Conservation (phyloP, 106 monocot genomes). For the Apostasia ramifera region DNA sequence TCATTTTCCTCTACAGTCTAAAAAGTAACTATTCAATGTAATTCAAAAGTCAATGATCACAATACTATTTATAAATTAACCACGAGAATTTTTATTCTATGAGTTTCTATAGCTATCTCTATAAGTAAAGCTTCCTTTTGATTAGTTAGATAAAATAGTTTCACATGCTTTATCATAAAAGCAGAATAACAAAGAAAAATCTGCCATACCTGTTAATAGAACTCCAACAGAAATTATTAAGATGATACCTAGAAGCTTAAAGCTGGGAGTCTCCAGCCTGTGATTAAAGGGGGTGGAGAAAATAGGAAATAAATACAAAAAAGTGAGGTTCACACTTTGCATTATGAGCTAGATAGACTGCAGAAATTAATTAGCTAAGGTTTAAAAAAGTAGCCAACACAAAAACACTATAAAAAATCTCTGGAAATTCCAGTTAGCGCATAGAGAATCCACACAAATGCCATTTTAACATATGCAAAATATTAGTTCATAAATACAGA, state of each 20-base stretch:
- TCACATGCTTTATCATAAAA: neutral
- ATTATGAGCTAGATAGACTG: neutral
- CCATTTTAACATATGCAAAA: neutral
- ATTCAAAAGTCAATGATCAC: too few relatives aligned
- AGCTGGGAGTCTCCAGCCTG: slow-evolving; percentile 86
- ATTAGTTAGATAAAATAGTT: neutral
- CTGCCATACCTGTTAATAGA: slow-evolving; percentile 64
- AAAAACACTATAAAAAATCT: too few relatives aligned
- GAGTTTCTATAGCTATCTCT: too few relatives aligned
- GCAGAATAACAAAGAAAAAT: too few relatives aligned
- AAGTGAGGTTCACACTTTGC: too few relatives aligned
- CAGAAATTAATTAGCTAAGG: neutral
- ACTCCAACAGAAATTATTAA: slow-evolving; percentile 81
- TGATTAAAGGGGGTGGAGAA: neutral
- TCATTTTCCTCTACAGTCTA: too few relatives aligned
- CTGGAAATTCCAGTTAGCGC: neutral
- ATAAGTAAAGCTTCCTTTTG: too few relatives aligned
- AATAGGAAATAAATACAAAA: neutral
- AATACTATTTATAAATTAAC: too few relatives aligned
- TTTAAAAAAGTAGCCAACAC: neutral
- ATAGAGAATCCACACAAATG: neutral
- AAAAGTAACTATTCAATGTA: too few relatives aligned
- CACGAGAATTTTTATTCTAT: too few relatives aligned
- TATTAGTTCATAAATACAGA: slow-evolving; percentile 1
- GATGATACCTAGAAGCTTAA: slow-evolving; percentile 81